Evolutionary conservation across 208 protist genomes (phyloP), one percentile per base, ranked within the genome.

Genomic region (Leishmania gerbilli): DNA sequence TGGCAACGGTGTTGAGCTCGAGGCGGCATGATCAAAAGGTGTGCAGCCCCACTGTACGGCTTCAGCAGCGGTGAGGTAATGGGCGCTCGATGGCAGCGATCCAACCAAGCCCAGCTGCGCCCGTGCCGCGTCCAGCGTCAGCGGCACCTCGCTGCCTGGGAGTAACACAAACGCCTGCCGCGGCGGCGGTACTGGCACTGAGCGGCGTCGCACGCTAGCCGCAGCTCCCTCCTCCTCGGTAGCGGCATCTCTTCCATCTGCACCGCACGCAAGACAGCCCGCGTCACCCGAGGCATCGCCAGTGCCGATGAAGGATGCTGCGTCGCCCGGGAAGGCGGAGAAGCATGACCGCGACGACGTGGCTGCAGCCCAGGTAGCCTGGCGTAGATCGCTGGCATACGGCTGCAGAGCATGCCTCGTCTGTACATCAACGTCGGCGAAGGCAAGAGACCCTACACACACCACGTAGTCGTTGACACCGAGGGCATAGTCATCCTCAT

Each of bases 381-480:
- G 47, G 2, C 74, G 84, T 17, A 84, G 55, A 11, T 77, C 74
- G 24, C 24, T 74, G 9, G 64, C 74, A 34, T 79, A 72, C 8
- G 62, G 21, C 58, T 76, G 3, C 40, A 88, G 37, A 55, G 79
- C 71, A 45, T 85, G 17, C 45, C 51, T 51, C 5, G 79, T 67
- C 8, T 21, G 31, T 0, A 31, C 27, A 56, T 91, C 83, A 13
- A 91, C 82, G 79, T 95, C 91, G 0, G 86, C 83, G 76, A 93
- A 95, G 3, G 77, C 77, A 17, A 95, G 76, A 31, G 84, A 78
- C 0, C 91, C 91, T 1, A 84, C 55, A 67, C 85, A 90, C 72
- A 92, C 80, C 0, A 93, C 87, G 80, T 95, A 93, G 83, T 95
- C 91, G 76, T 88, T 86, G 21, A 90, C 77, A 40, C 51, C 51